These are phyloP conservation scores for Gaeumannomyces sp. DNA, from an alignment of 2,329 filamentous ascomycete species.

Conservation along the genomic window DNA sequence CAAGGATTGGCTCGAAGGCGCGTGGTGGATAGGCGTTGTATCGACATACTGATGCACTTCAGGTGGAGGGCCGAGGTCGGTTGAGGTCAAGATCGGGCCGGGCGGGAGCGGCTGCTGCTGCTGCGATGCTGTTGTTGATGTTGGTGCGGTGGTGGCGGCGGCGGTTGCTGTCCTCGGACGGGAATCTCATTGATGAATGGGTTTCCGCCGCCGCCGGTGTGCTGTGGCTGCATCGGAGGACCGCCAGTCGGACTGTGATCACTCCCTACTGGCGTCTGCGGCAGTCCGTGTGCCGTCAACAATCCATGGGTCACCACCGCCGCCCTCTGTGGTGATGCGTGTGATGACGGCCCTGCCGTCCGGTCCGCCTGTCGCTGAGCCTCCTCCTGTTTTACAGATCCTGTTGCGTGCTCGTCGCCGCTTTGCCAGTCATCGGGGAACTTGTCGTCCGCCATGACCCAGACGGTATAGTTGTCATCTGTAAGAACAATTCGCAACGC, in stretches of 20 bases:
- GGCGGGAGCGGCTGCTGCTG: background rate
- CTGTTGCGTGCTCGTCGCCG: slow-evolving; percentile 38
- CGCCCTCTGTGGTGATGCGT: slow-evolving; percentile 24
- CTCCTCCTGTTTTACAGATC: slow-evolving; percentile 35
- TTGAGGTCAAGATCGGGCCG: background rate
- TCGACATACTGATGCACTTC: background rate
- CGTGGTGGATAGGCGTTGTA: slow-evolving; percentile 19
- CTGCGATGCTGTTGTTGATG: background rate
- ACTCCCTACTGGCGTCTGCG: slow-evolving; percentile 26
- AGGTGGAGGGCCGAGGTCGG: background rate
- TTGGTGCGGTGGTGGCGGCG: background rate
- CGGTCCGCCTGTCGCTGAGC: slow-evolving; percentile 23
- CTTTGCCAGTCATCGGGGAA: slow-evolving; percentile 39
- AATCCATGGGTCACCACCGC: slow-evolving; percentile 16
- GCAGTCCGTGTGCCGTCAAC: slow-evolving; percentile 23
- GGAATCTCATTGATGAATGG: slow-evolving; percentile 15
- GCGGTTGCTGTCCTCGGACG: background rate
- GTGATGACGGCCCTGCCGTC: slow-evolving; percentile 2
- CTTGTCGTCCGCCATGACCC: slow-evolving; percentile 48
- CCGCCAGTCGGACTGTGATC: slow-evolving; percentile 28
- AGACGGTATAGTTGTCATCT: slow-evolving; percentile 43
- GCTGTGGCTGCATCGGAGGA: background rate
- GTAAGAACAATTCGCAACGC: background rate
- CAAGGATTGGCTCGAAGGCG: slow-evolving; percentile 31
- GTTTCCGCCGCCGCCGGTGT: slow-evolving; percentile 14